These are phyloP conservation scores for Acanthochlamys bracteata DNA, from an alignment of 106 monocot genomes.

Conservation along the genomic window DNA sequence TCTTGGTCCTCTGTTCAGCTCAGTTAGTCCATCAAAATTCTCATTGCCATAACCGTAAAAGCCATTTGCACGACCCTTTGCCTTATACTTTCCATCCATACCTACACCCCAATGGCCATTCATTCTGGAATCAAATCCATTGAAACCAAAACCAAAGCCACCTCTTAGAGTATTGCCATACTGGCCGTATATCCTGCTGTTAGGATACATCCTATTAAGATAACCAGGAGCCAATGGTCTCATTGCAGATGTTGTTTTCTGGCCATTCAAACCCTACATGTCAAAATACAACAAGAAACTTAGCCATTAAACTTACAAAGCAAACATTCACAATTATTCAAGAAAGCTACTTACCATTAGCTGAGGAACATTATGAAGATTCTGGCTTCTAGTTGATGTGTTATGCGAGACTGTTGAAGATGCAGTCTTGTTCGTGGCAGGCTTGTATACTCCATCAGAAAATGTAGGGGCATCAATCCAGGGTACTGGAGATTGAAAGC, in stretches of 20 bases:
- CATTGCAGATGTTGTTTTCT: constrained; percentile 22
- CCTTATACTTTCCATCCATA: constrained; percentile 38
- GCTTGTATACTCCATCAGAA: constrained; percentile 33
- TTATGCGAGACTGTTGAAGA: constrained; percentile 25
- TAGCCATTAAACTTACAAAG: background rate
- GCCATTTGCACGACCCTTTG: constrained; percentile 47
- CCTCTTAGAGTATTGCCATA: constrained; percentile 19
- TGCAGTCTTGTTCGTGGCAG: constrained; percentile 5
- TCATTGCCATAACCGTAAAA: constrained; percentile 42
- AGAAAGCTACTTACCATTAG: constrained; percentile 17
- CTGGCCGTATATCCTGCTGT: constrained; percentile 39
- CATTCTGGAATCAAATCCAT: background rate
- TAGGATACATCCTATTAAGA: constrained; percentile 47
- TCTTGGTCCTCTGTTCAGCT: constrained; percentile 71
- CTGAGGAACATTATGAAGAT: constrained; percentile 14
- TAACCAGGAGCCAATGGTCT: constrained; percentile 16
- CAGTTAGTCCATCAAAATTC: constrained; percentile 56
- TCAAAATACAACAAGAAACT: background rate
- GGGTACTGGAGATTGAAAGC: constrained; percentile 38
- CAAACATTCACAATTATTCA: background rate
- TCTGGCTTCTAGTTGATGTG: constrained; percentile 27
- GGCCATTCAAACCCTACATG: constrained; percentile 24
- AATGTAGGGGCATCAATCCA: constrained; percentile 32
- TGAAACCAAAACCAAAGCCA: constrained; percentile 23
- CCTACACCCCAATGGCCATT: constrained; percentile 25